Conservation (phyloP, 805 yeast species). For the Priceomyces melissophilus region DNA sequence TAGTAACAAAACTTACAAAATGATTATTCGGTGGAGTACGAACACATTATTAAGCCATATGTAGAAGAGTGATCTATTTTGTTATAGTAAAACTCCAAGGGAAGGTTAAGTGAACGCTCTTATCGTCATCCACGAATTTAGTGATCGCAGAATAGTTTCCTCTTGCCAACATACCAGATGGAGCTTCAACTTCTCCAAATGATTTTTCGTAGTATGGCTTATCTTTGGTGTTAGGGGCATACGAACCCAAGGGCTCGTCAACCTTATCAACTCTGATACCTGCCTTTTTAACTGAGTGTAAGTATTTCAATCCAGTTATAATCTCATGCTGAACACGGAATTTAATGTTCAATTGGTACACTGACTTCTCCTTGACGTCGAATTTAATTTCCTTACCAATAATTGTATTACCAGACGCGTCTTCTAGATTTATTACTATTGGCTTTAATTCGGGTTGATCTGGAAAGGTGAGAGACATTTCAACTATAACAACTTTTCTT, state of each 20-base stretch:
- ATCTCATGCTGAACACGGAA: slow-evolving; percentile 89
- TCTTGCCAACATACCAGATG: slow-evolving; percentile 83
- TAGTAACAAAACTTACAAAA: not conserved
- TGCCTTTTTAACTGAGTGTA: slow-evolving; percentile 79
- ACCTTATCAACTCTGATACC: slow-evolving; percentile 84
- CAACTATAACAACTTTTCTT: slow-evolving; percentile 74
- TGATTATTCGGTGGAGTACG: not conserved
- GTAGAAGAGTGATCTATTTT: slow-evolving; percentile 43
- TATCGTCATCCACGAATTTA: slow-evolving; percentile 85
- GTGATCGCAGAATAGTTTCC: slow-evolving; percentile 80
- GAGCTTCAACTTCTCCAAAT: slow-evolving; percentile 72
- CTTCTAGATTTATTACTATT: slow-evolving; percentile 65
- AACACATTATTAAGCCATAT: too few relatives aligned
- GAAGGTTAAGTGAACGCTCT: slow-evolving; percentile 62
- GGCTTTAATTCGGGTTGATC: slow-evolving; percentile 57
- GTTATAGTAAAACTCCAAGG: slow-evolving; percentile 87
- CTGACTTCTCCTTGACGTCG: slow-evolving; percentile 72
- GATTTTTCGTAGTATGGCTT: slow-evolving; percentile 70
- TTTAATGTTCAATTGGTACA: slow-evolving; percentile 66
- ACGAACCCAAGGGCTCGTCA: slow-evolving; percentile 87
- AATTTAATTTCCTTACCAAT: slow-evolving; percentile 62
- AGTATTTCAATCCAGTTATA: slow-evolving; percentile 83
- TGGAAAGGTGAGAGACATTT: slow-evolving; percentile 67
- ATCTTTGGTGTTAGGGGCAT: slow-evolving; percentile 80
- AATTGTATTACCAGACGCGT: slow-evolving; percentile 51